These are phyloP conservation scores for Trichophyton mentagrophytes DNA, from an alignment of 2,329 filamentous ascomycete species.

Conservation along the genomic window DNA sequence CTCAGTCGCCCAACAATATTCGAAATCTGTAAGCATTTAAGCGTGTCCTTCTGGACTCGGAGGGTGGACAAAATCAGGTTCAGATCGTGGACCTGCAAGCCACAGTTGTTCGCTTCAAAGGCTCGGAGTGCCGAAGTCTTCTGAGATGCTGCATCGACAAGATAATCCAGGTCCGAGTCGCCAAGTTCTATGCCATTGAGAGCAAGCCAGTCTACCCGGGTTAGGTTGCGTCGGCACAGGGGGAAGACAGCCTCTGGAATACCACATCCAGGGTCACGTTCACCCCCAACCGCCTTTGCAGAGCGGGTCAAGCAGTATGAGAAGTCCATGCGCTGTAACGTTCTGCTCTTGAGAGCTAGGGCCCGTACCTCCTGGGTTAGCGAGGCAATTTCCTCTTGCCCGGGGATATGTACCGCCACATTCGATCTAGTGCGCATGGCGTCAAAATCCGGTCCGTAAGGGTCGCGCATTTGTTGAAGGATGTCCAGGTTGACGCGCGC, in stretches of 20 bases:
- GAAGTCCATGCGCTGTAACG: conserved; percentile 53
- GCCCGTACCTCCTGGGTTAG: conserved; percentile 57
- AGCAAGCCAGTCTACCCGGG: conserved; percentile 58
- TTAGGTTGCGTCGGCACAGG: conserved; percentile 52
- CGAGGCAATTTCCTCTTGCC: conserved; percentile 44
- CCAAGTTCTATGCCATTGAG: conserved; percentile 57
- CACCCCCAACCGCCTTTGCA: conserved; percentile 37
- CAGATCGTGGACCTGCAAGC: conserved; percentile 36
- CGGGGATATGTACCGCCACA: conserved; percentile 40
- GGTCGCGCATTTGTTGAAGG: conserved; percentile 49
- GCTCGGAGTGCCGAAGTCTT: conserved; percentile 52
- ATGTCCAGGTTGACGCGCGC: conserved; percentile 50
- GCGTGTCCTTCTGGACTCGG: conserved; percentile 50
- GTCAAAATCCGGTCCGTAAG: conserved; percentile 49
- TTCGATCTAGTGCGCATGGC: conserved; percentile 49
- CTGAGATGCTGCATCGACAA: conserved; percentile 56
- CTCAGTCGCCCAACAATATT: conserved; percentile 53
- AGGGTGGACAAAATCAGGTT: conserved; percentile 52
- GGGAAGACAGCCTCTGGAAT: conserved; percentile 58
- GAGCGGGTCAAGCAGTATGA: conserved; percentile 47
- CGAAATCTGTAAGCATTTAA: conserved; percentile 56
- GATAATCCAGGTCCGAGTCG: conserved; percentile 53
- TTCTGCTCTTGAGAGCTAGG: conserved; percentile 52
- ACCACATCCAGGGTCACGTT: conserved; percentile 51
- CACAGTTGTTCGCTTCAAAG: conserved; percentile 53